A percentile compares a stretch with the other conserved stretches of the same genome.
Evolutionary conservation across 2,329 filamentous ascomycete genomes (phyloP).

Genomic region (Claviceps africana): DNA sequence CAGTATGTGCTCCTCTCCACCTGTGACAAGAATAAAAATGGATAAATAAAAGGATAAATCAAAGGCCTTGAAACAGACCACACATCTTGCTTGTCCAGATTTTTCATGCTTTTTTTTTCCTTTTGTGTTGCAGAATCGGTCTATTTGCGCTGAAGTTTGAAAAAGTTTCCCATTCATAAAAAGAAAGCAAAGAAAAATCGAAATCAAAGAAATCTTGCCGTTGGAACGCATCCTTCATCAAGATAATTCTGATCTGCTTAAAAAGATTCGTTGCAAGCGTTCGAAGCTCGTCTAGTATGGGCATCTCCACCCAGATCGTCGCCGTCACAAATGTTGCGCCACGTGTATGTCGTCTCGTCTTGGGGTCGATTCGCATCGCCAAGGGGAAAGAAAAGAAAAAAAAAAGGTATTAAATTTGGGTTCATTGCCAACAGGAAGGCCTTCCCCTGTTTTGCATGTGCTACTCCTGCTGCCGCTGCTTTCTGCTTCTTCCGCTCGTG

Average conservation of each 20-base stretch:
- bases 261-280: not conserved
- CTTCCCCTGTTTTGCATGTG: not conserved
- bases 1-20: not conserved
- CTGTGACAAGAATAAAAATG: not conserved
- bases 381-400: not conserved
- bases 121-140: not conserved
- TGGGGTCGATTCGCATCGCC: constrained; percentile 1
- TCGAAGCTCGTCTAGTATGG: not conserved
- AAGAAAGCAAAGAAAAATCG: not conserved
- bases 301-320: not conserved
- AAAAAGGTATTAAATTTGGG: constrained; percentile 2
- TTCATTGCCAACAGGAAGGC: not conserved
- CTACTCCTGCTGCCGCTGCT: not conserved
- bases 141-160: constrained; percentile 4
- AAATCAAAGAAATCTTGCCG: not conserved
- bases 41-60: not conserved
- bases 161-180: constrained; percentile 1
- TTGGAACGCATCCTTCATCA: not conserved
- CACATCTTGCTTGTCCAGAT: constrained; percentile 1
- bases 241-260: not conserved
- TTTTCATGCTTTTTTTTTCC: not conserved
- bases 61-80: not conserved
- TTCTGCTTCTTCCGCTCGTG: not conserved
- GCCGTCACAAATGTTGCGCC: not conserved
- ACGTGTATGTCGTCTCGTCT: constrained; percentile 1